Conservation (phyloP, 305 asterid genomes). For the Solanum aculeatissimum region DNA sequence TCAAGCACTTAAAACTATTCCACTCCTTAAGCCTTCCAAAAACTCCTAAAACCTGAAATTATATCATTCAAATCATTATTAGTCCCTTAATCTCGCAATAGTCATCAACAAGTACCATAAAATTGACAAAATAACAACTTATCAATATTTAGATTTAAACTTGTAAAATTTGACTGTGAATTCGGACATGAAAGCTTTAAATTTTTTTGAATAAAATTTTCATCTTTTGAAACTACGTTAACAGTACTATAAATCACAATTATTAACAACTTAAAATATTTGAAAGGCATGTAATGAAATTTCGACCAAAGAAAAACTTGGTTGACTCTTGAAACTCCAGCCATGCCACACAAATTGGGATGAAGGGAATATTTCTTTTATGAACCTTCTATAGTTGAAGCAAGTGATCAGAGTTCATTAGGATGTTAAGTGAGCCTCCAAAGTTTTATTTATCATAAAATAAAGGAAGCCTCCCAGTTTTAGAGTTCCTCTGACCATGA, state of each 20-base stretch:
- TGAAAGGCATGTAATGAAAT: neutral
- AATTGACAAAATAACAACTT: no score
- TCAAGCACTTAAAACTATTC: no score
- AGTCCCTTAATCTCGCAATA: no score
- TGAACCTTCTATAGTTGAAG: neutral
- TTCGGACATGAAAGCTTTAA: neutral
- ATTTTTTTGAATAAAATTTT: neutral
- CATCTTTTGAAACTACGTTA: neutral
- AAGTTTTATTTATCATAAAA: neutral
- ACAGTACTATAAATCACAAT: neutral
- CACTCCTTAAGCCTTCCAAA: no score
- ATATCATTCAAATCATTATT: no score
- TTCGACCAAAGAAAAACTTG: neutral
- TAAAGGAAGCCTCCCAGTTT: neutral
- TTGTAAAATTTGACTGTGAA: neutral
- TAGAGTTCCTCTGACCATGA: neutral
- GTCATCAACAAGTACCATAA: no score
- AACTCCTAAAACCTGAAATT: no score
- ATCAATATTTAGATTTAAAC: neutral
- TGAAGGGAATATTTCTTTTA: neutral
- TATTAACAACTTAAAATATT: neutral
- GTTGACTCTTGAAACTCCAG: neutral
- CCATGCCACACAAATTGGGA: neutral
- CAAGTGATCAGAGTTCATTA: neutral
- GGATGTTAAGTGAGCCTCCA: neutral